These are phyloP conservation scores for Myxozyma sirexii DNA, from an alignment of 805 yeast genomes.

Conservation along the genomic window DNA sequence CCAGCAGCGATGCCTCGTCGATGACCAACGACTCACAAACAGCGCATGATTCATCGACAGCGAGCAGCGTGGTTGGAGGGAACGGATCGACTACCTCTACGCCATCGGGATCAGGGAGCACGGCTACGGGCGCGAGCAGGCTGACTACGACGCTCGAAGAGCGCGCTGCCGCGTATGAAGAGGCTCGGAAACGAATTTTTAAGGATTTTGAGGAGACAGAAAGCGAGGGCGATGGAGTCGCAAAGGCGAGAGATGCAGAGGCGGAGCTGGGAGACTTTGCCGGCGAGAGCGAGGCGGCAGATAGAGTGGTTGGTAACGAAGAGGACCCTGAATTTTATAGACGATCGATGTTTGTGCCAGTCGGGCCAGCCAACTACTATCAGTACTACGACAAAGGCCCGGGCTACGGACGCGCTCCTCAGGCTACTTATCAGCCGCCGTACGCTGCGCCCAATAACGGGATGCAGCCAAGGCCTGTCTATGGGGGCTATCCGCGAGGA, in stretches of 20 bases:
- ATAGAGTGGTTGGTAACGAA: neutral
- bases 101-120: constrained; percentile 51
- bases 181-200: constrained; percentile 48
- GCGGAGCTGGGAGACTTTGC: neutral
- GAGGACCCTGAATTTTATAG: constrained; percentile 25
- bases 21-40: constrained; percentile 15
- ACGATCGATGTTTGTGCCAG: constrained; percentile 31
- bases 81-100: constrained; percentile 44
- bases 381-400: constrained; percentile 5
- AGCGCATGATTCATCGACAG: constrained; percentile 6
- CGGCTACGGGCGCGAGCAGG: constrained; percentile 37
- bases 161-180: constrained; percentile 47
- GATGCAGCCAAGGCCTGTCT: neutral
- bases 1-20: constrained; percentile 23
- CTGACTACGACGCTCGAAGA: constrained; percentile 43
- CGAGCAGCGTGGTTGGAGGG: constrained; percentile 2
- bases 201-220: constrained; percentile 35
- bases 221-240: constrained; percentile 10
- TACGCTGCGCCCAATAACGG: neutral
- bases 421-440: neutral
- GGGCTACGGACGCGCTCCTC: neutral
- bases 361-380: constrained; percentile 23
- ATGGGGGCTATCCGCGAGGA: constrained; percentile 1
- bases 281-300: neutral
- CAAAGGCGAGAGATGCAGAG: neutral